A percentile compares a stretch with the other conserved stretches of the same genome.
These are phyloP conservation scores for Fusarium incarnatum DNA, from an alignment of 2,329 filamentous ascomycete genomes.

Conservation along the genomic window DNA sequence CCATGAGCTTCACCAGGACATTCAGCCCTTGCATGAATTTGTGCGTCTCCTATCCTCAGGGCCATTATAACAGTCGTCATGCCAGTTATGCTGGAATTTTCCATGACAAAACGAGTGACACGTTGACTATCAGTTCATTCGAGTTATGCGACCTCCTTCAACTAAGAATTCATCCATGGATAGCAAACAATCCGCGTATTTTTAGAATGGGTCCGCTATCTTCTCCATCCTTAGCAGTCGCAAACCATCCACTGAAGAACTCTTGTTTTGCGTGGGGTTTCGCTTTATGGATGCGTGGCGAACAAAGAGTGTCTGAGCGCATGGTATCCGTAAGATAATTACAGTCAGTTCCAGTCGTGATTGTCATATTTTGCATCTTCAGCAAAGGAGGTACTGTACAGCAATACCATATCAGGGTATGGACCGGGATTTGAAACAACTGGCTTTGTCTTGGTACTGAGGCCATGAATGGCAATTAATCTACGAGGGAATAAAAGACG, in stretches of 20 bases:
- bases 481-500: background rate
- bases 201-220: constrained; percentile 41
- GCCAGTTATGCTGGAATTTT: constrained; percentile 23
- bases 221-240: constrained; percentile 39
- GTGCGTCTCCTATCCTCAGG: background rate
- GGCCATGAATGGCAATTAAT: background rate
- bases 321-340: background rate
- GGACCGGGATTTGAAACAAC: background rate
- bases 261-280: constrained; percentile 22
- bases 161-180: constrained; percentile 4
- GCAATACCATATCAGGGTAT: background rate
- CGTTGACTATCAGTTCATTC: background rate
- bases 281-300: constrained; percentile 36
- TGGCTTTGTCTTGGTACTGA: background rate
- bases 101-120: constrained; percentile 18
- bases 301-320: constrained; percentile 30
- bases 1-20: constrained; percentile 10
- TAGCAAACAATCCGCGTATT: constrained; percentile 39
- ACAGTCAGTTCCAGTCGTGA: constrained; percentile 21
- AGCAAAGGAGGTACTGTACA: background rate
- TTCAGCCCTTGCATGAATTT: constrained; percentile 20
- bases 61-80: background rate
- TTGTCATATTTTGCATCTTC: constrained; percentile 21
- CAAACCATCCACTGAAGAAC: constrained; percentile 32
- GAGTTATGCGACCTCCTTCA: constrained; percentile 26